Evolutionary conservation across 2,329 filamentous ascomycete species (phyloP), one percentile per base, ranked within the genome.

Genomic region (Apiospora phragmitis): DNA sequence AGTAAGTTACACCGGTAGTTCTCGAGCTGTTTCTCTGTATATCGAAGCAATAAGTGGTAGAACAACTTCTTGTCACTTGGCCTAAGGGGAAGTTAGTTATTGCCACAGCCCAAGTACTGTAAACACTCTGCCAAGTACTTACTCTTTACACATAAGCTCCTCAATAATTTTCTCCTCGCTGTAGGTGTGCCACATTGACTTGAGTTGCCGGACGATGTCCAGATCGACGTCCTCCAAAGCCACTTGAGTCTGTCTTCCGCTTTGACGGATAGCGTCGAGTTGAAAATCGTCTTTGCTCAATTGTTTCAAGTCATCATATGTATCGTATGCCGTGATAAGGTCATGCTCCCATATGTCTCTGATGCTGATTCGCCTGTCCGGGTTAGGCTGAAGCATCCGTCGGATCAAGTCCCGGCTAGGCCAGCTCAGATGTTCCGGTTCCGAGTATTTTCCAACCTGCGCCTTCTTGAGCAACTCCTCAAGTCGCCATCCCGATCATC

Each of bases 21-120:
- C 79, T 98, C 95, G 1, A 97, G 82, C 75, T 96, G 92, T 73
- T 94, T 91, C 73, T 97, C 91, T 62, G 93, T 89, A 79, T 97
- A 97, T 79, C 92, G 92, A 74, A 92, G 83, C 9, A 99, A 87
- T 26, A 97, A 88, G 81, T 91, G 92, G 81, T 98, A 99, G 81
- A 98, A 98, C 74, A 95, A 88, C 78, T 97, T 97, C 79, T 98
- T 94, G 70, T 97, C 94, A 74, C 97, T 98, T 5, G 89, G 85
- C 73, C 93, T 95, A 42, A n/a, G 70, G 51, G 72, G 7, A 38
- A 26, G 12, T 32, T 55, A 26, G 35, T 59, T 74, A 81, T 73
- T 81, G 78, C 38, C 14, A 66, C 3, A 32, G 12, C 67, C 18
- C 45, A 47, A 32, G 9, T 6, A 32, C 11, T 18, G 24, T 4